Conservation (phyloP, 805 yeast species). For the Monosporozyma aerobia region DNA sequence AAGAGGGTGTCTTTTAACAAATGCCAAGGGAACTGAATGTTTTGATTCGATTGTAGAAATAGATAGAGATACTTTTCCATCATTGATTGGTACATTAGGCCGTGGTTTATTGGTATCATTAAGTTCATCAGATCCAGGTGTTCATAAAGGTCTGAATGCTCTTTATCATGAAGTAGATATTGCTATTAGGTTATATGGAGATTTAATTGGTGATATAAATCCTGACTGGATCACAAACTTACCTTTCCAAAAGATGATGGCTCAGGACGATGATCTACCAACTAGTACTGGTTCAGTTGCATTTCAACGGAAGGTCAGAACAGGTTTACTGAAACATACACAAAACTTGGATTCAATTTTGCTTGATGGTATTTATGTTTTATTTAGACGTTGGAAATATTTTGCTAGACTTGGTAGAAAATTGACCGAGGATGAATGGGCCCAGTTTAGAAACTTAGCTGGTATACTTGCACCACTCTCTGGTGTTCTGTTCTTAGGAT, state of each 20-base stretch:
- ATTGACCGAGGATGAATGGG: slow-evolving; percentile 30
- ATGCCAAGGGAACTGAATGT: slow-evolving; percentile 19
- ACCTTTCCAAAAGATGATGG: slow-evolving; percentile 36
- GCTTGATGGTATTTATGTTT: slow-evolving; percentile 26
- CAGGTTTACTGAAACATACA: slow-evolving; percentile 24
- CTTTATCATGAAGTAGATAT: slow-evolving; percentile 27
- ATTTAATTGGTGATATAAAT: slow-evolving; percentile 17
- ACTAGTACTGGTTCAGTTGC: slow-evolving; percentile 63
- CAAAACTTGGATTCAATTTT: slow-evolving; percentile 21
- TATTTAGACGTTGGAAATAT: slow-evolving; percentile 31
- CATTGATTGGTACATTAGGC: slow-evolving; percentile 37
- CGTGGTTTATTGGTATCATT: slow-evolving; percentile 43
- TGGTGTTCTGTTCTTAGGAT: slow-evolving; percentile 43
- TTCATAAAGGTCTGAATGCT: slow-evolving; percentile 40
- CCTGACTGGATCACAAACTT: slow-evolving; percentile 24
- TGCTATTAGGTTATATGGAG: slow-evolving; percentile 23
- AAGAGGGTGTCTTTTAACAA: slow-evolving; percentile 25
- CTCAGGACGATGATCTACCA: slow-evolving; percentile 41
- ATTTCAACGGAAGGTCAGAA: slow-evolving; percentile 56
- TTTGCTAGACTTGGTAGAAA: slow-evolving; percentile 12
- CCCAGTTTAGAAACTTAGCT: slow-evolving; percentile 54
- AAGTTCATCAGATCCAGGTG: slow-evolving; percentile 42
- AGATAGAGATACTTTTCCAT: slow-evolving; percentile 26
- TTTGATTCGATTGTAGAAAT: slow-evolving; percentile 16
- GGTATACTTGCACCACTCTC: slow-evolving; percentile 66